Evolutionary conservation across 768 basidiomycete genomes (phyloP).

Genomic region (Serendipita vermifera): DNA sequence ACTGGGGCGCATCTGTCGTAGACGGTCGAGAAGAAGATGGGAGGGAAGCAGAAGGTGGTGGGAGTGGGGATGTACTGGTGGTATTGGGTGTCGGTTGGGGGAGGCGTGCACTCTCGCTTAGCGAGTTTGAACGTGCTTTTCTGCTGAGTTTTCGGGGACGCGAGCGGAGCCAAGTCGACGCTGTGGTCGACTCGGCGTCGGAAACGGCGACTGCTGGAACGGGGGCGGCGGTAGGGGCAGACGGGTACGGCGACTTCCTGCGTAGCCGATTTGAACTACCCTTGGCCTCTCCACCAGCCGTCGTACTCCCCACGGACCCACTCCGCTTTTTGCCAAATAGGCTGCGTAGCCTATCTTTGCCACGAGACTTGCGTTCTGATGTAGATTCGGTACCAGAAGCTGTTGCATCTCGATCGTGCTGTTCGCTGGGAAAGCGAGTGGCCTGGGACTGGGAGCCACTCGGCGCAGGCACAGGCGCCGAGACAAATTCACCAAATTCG

Average conservation of each 20-base stretch:
- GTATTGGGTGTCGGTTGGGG: not conserved
- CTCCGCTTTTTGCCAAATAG: slow-evolving; percentile 3
- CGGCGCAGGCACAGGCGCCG: not conserved
- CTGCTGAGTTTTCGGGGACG: not conserved
- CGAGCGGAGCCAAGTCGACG: not conserved
- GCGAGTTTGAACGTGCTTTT: not conserved
- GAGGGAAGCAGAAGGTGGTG: not conserved
- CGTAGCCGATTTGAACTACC: not conserved
- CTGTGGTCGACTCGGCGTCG: not conserved
- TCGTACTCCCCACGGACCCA: not conserved
- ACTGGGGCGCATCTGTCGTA: not conserved
- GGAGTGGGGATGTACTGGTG: not conserved
- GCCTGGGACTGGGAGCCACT: not conserved
- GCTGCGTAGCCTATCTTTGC: not conserved
- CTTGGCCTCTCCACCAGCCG: not conserved
- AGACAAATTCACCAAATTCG: slow-evolving; percentile 8
- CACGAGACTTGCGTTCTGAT: not conserved
- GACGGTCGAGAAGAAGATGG: not conserved
- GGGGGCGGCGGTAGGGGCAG: not conserved
- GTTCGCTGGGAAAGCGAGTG: not conserved
- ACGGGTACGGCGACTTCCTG: slow-evolving; percentile 5
- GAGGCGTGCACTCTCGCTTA: not conserved
- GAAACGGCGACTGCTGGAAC: not conserved
- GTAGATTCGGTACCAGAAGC: not conserved
- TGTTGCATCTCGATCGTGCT: not conserved